A percentile compares a stretch with the other conserved stretches of the same genome.
phyloP scores from a whole-genome alignment of 169 alveolate species.

The Plasmodium inui region DNA sequence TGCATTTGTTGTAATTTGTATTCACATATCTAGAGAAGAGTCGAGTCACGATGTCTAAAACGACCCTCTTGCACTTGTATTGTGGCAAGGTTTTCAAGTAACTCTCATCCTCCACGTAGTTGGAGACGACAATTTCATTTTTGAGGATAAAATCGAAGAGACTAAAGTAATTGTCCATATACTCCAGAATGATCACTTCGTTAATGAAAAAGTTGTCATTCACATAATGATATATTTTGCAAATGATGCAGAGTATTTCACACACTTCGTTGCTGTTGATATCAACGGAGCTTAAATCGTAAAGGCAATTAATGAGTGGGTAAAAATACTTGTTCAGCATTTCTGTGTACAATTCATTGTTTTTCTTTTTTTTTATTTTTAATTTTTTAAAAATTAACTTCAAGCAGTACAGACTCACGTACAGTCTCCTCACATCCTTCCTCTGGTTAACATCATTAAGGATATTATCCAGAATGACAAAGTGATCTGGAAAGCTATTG shows the following conservation, averaged over 20 bases:
- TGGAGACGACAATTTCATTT: constrained; percentile 43
- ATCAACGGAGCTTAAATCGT: constrained; percentile 49
- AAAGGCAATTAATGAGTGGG: constrained; percentile 56
- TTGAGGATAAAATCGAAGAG: constrained; percentile 56
- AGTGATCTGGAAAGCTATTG: constrained; percentile 39
- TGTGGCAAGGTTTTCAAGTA: constrained; percentile 64
- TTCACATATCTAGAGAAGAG: constrained; percentile 53
- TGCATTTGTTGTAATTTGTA: constrained; percentile 53
- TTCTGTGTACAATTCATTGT: constrained; percentile 50
- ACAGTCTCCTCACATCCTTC: constrained; percentile 39
- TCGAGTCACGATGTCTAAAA: constrained; percentile 33
- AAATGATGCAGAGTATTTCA: constrained; percentile 43
- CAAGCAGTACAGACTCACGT: constrained; percentile 57
- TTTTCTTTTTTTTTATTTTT: constrained; percentile 57
- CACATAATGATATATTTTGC: constrained; percentile 57
- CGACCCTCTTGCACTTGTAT: constrained; percentile 54
- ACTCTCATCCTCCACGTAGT: constrained; percentile 46
- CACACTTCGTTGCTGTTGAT: constrained; percentile 51
- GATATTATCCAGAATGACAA: constrained; percentile 30
- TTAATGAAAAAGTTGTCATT: constrained; percentile 54
- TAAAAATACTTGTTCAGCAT: constrained; percentile 56
- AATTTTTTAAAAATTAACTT: constrained; percentile 56
- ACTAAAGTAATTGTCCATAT: constrained; percentile 65
- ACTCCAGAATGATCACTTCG: constrained; percentile 48
- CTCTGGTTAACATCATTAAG: constrained; percentile 58